These are phyloP conservation scores for Lasiosphaeria miniovina DNA, from an alignment of 495 filamentous ascomycete genomes.

Conservation along the genomic window DNA sequence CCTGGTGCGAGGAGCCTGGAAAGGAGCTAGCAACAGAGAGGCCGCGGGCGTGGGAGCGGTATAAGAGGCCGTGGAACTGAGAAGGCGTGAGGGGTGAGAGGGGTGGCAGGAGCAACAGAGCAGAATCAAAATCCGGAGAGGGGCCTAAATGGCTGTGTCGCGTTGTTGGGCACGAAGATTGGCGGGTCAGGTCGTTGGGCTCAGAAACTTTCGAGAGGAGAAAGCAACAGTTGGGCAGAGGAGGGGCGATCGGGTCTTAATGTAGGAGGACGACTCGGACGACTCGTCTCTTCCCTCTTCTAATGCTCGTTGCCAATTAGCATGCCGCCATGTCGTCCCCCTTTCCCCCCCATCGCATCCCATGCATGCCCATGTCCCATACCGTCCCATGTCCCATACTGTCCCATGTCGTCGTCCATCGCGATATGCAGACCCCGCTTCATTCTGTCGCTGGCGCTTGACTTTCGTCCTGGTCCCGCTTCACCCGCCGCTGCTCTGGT, in stretches of 20 bases:
- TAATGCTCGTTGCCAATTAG: not conserved
- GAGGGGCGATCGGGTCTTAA: conserved; percentile 50
- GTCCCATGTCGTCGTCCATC: not conserved
- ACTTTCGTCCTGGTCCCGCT: conserved; percentile 1
- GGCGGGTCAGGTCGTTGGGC: conserved; percentile 40
- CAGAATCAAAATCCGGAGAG: conserved; percentile 6
- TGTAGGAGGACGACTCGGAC: conserved; percentile 19
- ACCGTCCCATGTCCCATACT: not conserved
- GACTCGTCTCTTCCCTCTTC: conserved; percentile 13
- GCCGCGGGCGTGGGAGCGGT: conserved; percentile 1
- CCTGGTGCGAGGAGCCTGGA: conserved; percentile 1
- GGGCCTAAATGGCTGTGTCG: conserved; percentile 10
- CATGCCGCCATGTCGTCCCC: too few species aligned
- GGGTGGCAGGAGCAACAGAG: conserved; percentile 8
- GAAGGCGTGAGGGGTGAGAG: conserved; percentile 5
- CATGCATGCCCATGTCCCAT: too few species aligned
- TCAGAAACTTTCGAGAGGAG: conserved; percentile 32
- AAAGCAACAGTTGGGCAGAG: conserved; percentile 46
- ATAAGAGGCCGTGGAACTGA: conserved; percentile 10
- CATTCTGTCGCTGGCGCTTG: conserved; percentile 10
- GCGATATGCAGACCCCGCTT: conserved; percentile 19
- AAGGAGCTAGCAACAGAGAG: not conserved
- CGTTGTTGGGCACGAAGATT: conserved; percentile 44
- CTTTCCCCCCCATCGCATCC: not conserved
- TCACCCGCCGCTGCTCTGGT: not conserved